Evolutionary conservation across 2,329 filamentous ascomycete genomes (phyloP), one percentile per base, ranked within the genome.

Genomic region (Scedosporium dehoogii): DNA sequence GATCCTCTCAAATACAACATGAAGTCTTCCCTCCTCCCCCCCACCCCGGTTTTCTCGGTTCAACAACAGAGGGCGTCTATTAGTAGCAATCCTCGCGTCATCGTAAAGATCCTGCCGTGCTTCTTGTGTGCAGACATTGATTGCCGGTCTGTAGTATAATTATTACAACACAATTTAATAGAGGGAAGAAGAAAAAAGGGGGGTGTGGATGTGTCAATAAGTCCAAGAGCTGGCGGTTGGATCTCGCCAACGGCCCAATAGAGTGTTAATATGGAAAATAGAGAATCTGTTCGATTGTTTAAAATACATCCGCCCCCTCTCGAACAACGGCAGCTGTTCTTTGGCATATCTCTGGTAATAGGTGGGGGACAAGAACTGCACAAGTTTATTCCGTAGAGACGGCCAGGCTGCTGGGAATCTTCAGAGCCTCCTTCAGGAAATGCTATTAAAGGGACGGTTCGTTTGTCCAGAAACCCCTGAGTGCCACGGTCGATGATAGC

Each of bases 241-340:
- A 58, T 41, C n/a, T 25, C 33, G 25, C 9, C 7, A 48, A 46
- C 58, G 18, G 58, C 58, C 58, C 16, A 46, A 59, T 59, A 59
- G 25, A 59, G 29, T 59, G 33, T 59, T 59, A 59, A 59, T 59
- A 59, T 59, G 58, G 58, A 59, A 46, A 59, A 59, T 59, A 59
- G 38, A 59, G 27, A 58, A 41, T 16, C 55, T 33, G 23, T 10
- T 14, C 25, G 55, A 58, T 38, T 23, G 25, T 58, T 58, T 41
- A 6, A 58, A 41, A 58, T 58, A 41, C 9, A 58, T 16, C 16
- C 7, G 6, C 6, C 51, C 51, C 51, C 51, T 25, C 51, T 25
- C 21, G 18, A 25, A 27, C 51, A 23, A 6, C 21, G 51, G 21
- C 18, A 55, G 23, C 51, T 55, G 21, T 48, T 48, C 21, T 48